Conservation (phyloP, 179 eudicot genomes). For the Silene vulgaris region DNA sequence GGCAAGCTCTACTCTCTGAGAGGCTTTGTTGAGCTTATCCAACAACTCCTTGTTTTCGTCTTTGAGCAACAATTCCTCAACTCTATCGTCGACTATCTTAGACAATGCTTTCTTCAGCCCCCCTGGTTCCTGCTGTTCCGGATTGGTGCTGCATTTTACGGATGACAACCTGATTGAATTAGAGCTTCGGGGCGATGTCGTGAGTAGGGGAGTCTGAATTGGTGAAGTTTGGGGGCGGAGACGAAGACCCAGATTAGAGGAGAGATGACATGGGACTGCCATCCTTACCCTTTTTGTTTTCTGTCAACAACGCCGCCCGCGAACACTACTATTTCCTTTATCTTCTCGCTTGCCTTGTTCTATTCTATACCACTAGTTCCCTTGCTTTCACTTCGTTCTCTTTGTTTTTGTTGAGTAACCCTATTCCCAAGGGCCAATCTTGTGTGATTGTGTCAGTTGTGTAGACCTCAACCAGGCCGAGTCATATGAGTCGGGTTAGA, state of each 20-base stretch:
- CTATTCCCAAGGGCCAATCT: neutral
- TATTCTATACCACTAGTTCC: neutral
- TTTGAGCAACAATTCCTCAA: conserved; percentile 55
- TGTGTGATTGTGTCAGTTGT: no score
- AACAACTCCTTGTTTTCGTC: conserved; percentile 76
- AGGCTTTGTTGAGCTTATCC: conserved; percentile 65
- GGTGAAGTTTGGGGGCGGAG: conserved; percentile 20
- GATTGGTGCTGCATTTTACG: conserved; percentile 35
- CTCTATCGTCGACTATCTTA: conserved; percentile 60
- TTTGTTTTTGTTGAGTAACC: neutral
- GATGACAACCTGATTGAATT: conserved; percentile 6
- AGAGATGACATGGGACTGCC: conserved; percentile 21
- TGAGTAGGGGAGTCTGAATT: neutral
- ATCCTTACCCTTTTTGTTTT: neutral
- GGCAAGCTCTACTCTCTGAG: conserved; percentile 70
- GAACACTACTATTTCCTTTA: conserved; percentile 3
- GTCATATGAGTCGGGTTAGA: no score
- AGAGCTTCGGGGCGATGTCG: neutral
- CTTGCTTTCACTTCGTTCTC: neutral
- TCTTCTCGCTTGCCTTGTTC: neutral
- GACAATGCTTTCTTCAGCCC: conserved; percentile 50
- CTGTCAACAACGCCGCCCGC: neutral
- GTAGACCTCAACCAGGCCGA: no score
- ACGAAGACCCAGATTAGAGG: conserved; percentile 18
- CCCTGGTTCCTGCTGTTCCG: conserved; percentile 24